These are phyloP conservation scores for Mycena capillaripes DNA, from an alignment of 768 basidiomycete species.

Conservation along the genomic window DNA sequence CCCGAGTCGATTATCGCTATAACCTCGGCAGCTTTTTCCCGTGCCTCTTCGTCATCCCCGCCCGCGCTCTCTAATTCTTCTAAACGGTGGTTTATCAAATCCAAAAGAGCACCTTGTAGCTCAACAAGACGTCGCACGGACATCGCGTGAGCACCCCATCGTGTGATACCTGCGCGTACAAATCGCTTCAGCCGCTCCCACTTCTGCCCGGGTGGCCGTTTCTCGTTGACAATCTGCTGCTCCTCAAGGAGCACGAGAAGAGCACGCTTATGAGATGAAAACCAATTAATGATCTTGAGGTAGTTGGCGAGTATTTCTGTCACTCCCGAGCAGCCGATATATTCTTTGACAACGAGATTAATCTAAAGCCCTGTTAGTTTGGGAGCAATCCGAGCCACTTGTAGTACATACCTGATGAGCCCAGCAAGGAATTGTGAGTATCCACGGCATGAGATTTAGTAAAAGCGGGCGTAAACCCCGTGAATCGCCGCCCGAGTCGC, in stretches of 20 bases:
- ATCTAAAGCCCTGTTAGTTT: not conserved
- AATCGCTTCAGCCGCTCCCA: not conserved
- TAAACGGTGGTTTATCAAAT: not conserved
- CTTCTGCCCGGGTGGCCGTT: not conserved
- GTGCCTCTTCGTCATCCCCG: not conserved
- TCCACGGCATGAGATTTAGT: not conserved
- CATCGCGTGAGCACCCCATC: not conserved
- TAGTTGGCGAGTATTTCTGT: not conserved
- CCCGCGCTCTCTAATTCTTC: not conserved
- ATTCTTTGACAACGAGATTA: not conserved
- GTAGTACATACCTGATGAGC: not conserved
- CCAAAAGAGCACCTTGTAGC: not conserved
- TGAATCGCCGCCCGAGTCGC: not conserved
- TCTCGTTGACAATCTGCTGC: not conserved
- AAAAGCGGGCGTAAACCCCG: not conserved
- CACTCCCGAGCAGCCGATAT: not conserved
- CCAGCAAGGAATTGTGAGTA: conserved; percentile 1
- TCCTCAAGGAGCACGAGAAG: not conserved
- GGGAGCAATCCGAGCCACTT: not conserved
- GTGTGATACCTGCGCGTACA: not conserved
- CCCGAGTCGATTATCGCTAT: not conserved
- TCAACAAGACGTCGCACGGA: not conserved
- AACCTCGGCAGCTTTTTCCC: not conserved
- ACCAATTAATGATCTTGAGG: not conserved
- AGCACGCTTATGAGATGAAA: not conserved